Evolutionary conservation across 371 early-diverging fungal species (phyloP).

Genomic region (Rhizopus stolonifer): DNA sequence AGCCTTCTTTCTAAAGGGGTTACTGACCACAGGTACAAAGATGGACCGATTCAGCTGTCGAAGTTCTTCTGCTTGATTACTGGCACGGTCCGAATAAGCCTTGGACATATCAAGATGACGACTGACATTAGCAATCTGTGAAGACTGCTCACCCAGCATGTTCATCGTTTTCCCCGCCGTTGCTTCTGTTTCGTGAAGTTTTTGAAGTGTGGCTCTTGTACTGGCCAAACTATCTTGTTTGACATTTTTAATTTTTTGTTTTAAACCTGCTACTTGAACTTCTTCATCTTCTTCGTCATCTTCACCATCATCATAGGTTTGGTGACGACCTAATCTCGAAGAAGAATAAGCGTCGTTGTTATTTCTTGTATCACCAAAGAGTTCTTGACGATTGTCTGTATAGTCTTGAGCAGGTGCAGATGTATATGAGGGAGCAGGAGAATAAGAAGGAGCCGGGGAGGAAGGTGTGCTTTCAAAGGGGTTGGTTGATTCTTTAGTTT

Average conservation of each 20-base stretch:
- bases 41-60: slow-evolving; percentile 80
- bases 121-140: slow-evolving; percentile 65
- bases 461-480: slow-evolving; percentile 25
- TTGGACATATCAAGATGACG: slow-evolving; percentile 73
- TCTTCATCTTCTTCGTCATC: slow-evolving; percentile 57
- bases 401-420: background rate
- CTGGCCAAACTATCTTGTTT: slow-evolving; percentile 75
- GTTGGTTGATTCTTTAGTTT: slow-evolving; percentile 23
- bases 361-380: background rate
- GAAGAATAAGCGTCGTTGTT: slow-evolving; percentile 11
- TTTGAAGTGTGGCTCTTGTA: slow-evolving; percentile 69
- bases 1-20: slow-evolving; percentile 63
- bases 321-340: slow-evolving; percentile 3
- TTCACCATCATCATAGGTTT: background rate
- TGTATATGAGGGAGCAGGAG: slow-evolving; percentile 22
- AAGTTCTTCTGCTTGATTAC: slow-evolving; percentile 71
- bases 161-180: slow-evolving; percentile 63
- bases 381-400: background rate
- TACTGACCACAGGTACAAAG: slow-evolving; percentile 68
- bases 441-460: slow-evolving; percentile 24
- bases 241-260: slow-evolving; percentile 62
- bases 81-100: slow-evolving; percentile 69
- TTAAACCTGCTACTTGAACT: slow-evolving; percentile 60
- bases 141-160: slow-evolving; percentile 64
- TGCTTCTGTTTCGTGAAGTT: slow-evolving; percentile 65